Conservation (phyloP, 2,329 filamentous ascomycete species). For the Triangularia setosa region DNA sequence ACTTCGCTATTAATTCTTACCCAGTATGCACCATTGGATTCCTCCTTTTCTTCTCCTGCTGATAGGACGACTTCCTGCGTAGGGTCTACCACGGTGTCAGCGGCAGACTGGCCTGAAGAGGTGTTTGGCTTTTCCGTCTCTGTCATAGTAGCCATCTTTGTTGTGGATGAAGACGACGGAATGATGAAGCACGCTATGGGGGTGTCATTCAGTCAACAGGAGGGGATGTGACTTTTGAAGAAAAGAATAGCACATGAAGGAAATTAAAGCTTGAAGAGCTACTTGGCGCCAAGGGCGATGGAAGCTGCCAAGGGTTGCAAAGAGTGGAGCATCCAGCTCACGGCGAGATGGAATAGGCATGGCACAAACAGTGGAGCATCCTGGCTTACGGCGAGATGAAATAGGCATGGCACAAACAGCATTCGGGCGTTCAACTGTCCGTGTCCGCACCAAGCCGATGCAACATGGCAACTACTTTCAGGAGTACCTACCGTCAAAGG, state of each 20-base stretch:
- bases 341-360: neutral
- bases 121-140: neutral
- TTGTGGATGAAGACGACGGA: neutral
- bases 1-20: constrained; percentile 10
- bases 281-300: constrained; percentile 14
- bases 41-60: constrained; percentile 1
- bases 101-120: neutral
- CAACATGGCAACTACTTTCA: too few species aligned
- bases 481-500: too few species aligned
- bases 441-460: neutral
- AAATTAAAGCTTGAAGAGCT: neutral
- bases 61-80: neutral
- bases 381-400: neutral
- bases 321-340: neutral
- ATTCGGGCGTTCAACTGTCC: neutral
- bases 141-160: neutral
- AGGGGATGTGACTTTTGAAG: neutral
- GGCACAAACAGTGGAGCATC: neutral
- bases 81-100: neutral
- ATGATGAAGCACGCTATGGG: neutral
- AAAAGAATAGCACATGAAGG: constrained; percentile 1
- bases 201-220: neutral
- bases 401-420: neutral
- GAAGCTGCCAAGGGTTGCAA: neutral
- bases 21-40: constrained; percentile 13